Conservation (phyloP, 345 rosid species). For the Odontarrhena argentea region DNA sequence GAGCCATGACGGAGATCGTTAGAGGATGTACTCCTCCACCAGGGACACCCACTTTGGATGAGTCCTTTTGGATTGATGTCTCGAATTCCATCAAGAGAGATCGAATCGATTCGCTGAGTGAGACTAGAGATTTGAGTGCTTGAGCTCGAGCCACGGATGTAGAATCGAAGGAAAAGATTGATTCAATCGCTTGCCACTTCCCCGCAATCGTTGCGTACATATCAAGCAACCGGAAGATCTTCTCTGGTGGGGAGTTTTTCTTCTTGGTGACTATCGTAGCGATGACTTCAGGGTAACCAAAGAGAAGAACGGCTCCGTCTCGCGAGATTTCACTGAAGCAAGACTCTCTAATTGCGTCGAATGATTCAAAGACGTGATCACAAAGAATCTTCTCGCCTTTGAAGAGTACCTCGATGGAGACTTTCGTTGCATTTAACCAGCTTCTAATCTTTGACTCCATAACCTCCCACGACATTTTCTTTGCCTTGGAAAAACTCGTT, state of each 20-base stretch:
- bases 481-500: constrained; percentile 45
- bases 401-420: constrained; percentile 61
- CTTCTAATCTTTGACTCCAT: constrained; percentile 56
- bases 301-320: constrained; percentile 65
- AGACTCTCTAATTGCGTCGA: constrained; percentile 57
- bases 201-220: constrained; percentile 60
- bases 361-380: constrained; percentile 67
- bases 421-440: constrained; percentile 66
- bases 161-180: constrained; percentile 60
- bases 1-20: constrained; percentile 53
- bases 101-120: constrained; percentile 54
- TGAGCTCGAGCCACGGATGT: constrained; percentile 49
- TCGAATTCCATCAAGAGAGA: constrained; percentile 52
- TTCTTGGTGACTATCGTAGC: constrained; percentile 50
- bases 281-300: constrained; percentile 57
- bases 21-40: constrained; percentile 64
- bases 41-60: constrained; percentile 44
- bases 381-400: constrained; percentile 71
- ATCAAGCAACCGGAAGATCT: constrained; percentile 65
- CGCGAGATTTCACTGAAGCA: constrained; percentile 63
- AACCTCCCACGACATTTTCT: constrained; percentile 65
- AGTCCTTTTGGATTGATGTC: constrained; percentile 53
- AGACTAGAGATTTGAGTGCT: constrained; percentile 55
- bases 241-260: constrained; percentile 40
- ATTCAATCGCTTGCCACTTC: constrained; percentile 62